A percentile compares a stretch with the other conserved stretches of the same genome.
Evolutionary conservation across 2,329 filamentous ascomycete species (phyloP).

Genomic region (Orbilia javanica): DNA sequence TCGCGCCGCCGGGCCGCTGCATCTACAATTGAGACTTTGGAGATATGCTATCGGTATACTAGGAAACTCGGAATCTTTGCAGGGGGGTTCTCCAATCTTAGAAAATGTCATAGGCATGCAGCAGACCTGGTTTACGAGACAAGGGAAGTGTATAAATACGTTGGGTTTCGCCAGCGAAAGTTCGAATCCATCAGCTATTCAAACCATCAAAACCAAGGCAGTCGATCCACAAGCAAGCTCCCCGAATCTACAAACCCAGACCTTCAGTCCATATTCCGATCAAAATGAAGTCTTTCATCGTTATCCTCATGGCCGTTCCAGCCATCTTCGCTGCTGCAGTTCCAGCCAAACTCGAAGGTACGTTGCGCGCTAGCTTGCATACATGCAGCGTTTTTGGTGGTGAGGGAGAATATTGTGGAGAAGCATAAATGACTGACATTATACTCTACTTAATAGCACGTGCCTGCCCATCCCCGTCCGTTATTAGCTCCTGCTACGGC

Average conservation of each 20-base stretch:
- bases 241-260: not conserved
- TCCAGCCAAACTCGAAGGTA: slow-evolving; percentile 27
- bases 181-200: not conserved
- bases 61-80: not conserved
- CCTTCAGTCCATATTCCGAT: not conserved
- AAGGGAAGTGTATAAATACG: slow-evolving; percentile 21
- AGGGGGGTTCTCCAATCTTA: not conserved
- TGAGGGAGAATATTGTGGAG: too few relatives aligned
- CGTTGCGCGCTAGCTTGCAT: not conserved
- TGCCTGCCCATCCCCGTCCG: slow-evolving; percentile 30
- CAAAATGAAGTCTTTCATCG: slow-evolving; percentile 50
- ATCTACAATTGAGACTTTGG: not conserved
- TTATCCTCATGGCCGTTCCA: slow-evolving; percentile 27
- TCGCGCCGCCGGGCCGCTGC: slow-evolving; percentile 37
- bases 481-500: slow-evolving; percentile 33
- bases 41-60: not conserved
- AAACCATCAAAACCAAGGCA: not conserved
- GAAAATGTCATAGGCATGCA: too few relatives aligned
- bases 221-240: not conserved
- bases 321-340: slow-evolving; percentile 42
- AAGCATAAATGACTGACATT: not conserved
- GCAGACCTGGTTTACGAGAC: too few relatives aligned
- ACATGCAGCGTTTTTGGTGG: too few relatives aligned
- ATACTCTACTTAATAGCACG: slow-evolving; percentile 1
- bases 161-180: not conserved